Evolutionary conservation across 148 eudicot genomes (phyloP).

Genomic region (Mesembryanthemum crystallinum): DNA sequence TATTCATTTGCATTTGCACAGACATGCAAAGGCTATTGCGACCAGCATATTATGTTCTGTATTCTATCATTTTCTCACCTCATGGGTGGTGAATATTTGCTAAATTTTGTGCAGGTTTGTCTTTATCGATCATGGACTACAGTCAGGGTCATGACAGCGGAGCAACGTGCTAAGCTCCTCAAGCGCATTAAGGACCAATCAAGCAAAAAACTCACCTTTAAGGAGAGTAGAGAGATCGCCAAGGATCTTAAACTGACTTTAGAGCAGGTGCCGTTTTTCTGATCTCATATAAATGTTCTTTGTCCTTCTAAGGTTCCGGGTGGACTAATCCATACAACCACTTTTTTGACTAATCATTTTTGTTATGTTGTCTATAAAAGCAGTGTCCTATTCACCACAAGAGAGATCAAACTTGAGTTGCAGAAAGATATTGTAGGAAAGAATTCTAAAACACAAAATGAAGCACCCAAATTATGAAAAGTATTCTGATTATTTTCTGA

Average conservation of each 20-base stretch:
- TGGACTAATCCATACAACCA: not conserved
- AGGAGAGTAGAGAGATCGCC: conserved; percentile 80
- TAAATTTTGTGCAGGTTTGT: conserved; percentile 55
- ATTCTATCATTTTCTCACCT: not conserved
- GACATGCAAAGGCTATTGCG: not conserved
- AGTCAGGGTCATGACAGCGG: conserved; percentile 74
- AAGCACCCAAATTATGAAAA: not conserved
- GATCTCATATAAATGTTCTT: not conserved
- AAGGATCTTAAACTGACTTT: conserved; percentile 77
- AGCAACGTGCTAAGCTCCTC: conserved; percentile 79
- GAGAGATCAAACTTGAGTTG: not conserved
- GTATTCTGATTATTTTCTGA: not conserved
- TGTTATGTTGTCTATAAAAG: not conserved
- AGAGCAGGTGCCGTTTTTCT: conserved; percentile 63
- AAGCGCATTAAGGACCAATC: conserved; percentile 65
- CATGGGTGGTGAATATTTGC: not conserved
- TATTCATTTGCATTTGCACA: not conserved
- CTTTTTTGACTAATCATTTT: not conserved
- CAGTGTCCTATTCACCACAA: not conserved
- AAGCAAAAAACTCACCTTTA: conserved; percentile 60
- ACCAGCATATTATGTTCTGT: not conserved
- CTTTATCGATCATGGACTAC: conserved; percentile 76
- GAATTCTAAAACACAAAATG: not conserved
- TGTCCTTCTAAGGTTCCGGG: conserved; percentile 3
- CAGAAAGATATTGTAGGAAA: not conserved